phyloP scores from a whole-genome alignment of 2,329 filamentous ascomycete species.

The Colletotrichum chlorophyti region DNA sequence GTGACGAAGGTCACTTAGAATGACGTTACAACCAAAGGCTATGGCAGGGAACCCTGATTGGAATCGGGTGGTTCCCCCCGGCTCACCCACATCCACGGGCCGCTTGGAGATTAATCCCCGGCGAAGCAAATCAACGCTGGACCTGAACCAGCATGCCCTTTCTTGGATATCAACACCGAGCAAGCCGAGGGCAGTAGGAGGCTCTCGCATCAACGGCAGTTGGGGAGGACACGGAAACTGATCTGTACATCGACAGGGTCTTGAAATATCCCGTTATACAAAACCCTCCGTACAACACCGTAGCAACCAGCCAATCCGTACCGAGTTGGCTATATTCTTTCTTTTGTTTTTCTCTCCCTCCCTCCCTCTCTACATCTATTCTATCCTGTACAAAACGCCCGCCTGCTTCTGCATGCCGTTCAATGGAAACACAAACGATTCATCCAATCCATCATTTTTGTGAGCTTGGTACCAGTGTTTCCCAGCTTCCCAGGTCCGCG shows the following conservation, averaged over 20 bases:
- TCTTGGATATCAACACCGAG: no score
- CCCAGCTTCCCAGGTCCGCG: slow-evolving; percentile 58
- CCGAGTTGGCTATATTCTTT: neutral
- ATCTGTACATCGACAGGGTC: no score
- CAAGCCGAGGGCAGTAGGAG: neutral
- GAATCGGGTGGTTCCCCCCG: neutral
- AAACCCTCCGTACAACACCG: neutral
- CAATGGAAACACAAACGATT: neutral
- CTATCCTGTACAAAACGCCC: neutral
- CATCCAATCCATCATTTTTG: slow-evolving; percentile 7
- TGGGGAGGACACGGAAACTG: no score
- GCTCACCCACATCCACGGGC: neutral
- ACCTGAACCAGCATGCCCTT: no score
- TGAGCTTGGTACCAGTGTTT: slow-evolving; percentile 57
- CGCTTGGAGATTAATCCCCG: neutral
- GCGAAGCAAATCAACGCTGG: no score
- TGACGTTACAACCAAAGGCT: slow-evolving; percentile 11
- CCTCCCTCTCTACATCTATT: no score
- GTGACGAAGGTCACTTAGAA: neutral
- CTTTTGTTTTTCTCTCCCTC: neutral
- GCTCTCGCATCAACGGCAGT: slow-evolving; percentile 6
- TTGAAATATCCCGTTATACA: no score
- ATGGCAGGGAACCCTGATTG: slow-evolving; percentile 24
- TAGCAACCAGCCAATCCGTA: neutral
- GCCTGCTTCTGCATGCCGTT: neutral